These are phyloP conservation scores for Domatiomyces globalis DNA, from an alignment of 2,329 filamentous ascomycete genomes.

Conservation along the genomic window DNA sequence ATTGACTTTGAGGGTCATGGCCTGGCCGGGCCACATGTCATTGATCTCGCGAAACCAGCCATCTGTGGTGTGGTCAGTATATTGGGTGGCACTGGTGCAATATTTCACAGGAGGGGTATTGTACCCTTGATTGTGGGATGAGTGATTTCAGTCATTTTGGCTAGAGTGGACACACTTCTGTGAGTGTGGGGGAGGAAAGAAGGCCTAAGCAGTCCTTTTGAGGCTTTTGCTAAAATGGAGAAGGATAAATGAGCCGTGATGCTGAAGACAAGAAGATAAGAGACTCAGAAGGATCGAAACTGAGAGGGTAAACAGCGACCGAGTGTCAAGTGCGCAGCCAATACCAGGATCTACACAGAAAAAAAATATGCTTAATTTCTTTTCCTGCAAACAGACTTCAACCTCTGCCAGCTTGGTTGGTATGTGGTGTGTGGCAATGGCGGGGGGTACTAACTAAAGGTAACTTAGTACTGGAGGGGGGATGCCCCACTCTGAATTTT, in stretches of 20 bases:
- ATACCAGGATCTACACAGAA: neutral
- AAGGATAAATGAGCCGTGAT: neutral
- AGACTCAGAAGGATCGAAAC: neutral
- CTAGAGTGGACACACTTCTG: neutral
- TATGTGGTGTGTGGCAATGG: too few species aligned
- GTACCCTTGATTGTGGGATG: constrained; percentile 66
- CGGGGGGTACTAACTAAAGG: too few species aligned
- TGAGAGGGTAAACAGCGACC: neutral
- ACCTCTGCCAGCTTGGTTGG: too few species aligned
- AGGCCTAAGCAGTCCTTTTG: neutral
- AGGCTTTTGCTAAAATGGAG: neutral
- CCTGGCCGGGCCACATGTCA: constrained; percentile 97
- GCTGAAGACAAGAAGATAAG: neutral
- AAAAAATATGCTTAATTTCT: neutral
- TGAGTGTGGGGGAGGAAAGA: neutral
- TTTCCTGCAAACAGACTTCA: too few species aligned
- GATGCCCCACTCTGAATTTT: neutral
- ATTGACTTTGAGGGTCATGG: constrained; percentile 96
- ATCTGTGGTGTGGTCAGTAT: constrained; percentile 46
- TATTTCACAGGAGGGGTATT: constrained; percentile 11
- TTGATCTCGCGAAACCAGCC: constrained; percentile 99
- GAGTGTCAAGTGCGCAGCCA: neutral
- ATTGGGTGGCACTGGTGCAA: neutral
- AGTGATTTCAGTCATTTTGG: constrained; percentile 51
- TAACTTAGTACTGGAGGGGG: neutral